Base-by-base conservation (phyloP, 2,329 filamentous ascomycete species). In the Botrytis aclada region DNA sequence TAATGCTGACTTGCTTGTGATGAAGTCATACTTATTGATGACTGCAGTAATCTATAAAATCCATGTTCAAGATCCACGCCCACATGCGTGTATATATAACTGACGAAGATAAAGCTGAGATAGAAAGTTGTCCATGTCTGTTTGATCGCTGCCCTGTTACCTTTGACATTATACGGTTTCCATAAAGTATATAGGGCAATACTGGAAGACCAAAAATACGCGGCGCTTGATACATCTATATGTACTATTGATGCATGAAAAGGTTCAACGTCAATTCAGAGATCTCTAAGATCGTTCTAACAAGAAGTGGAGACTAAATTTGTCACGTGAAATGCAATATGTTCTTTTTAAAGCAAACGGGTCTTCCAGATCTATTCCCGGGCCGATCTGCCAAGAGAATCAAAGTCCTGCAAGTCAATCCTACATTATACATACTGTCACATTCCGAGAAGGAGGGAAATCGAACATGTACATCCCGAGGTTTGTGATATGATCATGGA, bases 401-500 rank as follows among this genome's bases (percentile, higher is more conserved):
- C 10, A 67, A 41, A 41, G 64, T 54, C 14, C 47, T 56, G 65
- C 47, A 56, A 56, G 65, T 67, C 65, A 67, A 66, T 39, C 43
- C 29, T 51, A 66, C 37, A 63, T 64, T 45, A 32, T 47, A 61
- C 41, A 29, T 45, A 29, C n/a, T 45, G 41, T 64, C n/a, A 66
- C 25, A n/a, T 39, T 25, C 64, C 45, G 34, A 54, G 64, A 22
- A 67, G n/a, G 18, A 34, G 22, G 37, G 32, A 22, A 29, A 32
- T 54, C 43, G 16, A 65, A 56, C 64, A 56, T 56, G 64, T 67
- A 37, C 47, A 41, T 25, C 65, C 34, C 65, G 34, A 67, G 65
- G 65, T 32, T 54, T 67, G 47, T 67, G 64, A 51, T 66, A n/a
- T 64, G 61, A 64, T 45, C 39, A 67, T 67, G 34, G 64, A 67